A percentile compares a stretch with the other conserved stretches of the same genome.
Evolutionary conservation across 75 land plant genomes (phyloP).

Genomic region (Adiantum capillusveneris): DNA sequence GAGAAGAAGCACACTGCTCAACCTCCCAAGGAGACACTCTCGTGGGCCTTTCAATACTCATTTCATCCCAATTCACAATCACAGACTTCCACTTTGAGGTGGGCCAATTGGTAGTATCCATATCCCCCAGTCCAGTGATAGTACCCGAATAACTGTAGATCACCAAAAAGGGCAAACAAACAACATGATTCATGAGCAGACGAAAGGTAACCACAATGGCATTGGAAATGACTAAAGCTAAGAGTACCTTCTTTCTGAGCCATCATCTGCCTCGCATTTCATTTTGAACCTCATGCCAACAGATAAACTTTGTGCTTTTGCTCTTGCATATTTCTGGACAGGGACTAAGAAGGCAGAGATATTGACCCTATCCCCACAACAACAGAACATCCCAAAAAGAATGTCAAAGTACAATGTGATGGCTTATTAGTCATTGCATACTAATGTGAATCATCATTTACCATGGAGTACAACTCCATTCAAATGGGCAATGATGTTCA

Average conservation of each 20-base stretch:
- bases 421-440: not conserved
- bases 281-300: constrained; percentile 82
- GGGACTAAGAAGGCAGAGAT: constrained; percentile 58
- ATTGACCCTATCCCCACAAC: constrained; percentile 33
- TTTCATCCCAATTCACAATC: constrained; percentile 61
- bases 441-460: not conserved
- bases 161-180: not conserved
- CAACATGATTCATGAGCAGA: not conserved
- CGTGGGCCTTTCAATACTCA: constrained; percentile 28
- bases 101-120: constrained; percentile 22
- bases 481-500: not conserved
- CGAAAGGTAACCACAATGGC: not conserved
- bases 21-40: constrained; percentile 81
- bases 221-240: not conserved
- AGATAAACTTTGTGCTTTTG: constrained; percentile 36
- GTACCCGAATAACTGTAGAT: constrained; percentile 30
- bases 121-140: constrained; percentile 30
- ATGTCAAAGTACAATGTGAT: not conserved
- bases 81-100: constrained; percentile 34
- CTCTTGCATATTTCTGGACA: constrained; percentile 54
- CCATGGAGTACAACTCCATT: not conserved
- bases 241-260: constrained; percentile 74
- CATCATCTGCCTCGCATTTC: constrained; percentile 82
- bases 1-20: constrained; percentile 42
- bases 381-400: not conserved